Percentiles rank a stretch among this genome's conserved stretches.
Evolutionary conservation across 2,329 filamentous ascomycete genomes (phyloP).

Genomic region (Knufia fluminis): DNA sequence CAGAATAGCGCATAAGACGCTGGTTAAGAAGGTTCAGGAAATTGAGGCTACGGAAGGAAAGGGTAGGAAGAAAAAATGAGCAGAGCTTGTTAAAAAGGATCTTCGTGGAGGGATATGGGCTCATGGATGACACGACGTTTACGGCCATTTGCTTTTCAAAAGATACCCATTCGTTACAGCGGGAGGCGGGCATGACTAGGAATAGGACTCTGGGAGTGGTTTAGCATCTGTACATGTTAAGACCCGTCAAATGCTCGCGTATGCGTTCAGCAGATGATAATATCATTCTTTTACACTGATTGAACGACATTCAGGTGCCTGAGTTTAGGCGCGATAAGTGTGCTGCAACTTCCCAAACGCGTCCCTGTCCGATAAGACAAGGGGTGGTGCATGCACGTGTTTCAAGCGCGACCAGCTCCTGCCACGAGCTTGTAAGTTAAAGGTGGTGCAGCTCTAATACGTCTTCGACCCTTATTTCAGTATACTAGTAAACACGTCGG

Average conservation of each 20-base stretch:
- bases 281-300: too few species aligned
- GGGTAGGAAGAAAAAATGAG: constrained; percentile 2
- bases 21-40: constrained; percentile 26
- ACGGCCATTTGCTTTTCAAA: not conserved
- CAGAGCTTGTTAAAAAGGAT: too few species aligned
- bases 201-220: too few species aligned
- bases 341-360: not conserved
- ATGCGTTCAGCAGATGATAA: too few species aligned
- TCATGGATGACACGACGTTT: not conserved
- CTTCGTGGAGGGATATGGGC: not conserved
- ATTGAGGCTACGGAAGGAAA: not conserved
- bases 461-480: not conserved
- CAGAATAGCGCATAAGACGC: constrained; percentile 39
- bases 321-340: not conserved
- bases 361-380: not conserved
- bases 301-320: too few species aligned
- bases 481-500: too few species aligned
- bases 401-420: not conserved
- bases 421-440: not conserved
- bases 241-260: too few species aligned
- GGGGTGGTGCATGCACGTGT: not conserved
- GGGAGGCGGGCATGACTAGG: not conserved
- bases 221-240: too few species aligned
- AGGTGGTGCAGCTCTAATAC: not conserved
- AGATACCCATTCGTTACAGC: constrained; percentile 7